These are phyloP conservation scores for Silene uniflora DNA, from an alignment of 148 eudicot species.

Conservation along the genomic window DNA sequence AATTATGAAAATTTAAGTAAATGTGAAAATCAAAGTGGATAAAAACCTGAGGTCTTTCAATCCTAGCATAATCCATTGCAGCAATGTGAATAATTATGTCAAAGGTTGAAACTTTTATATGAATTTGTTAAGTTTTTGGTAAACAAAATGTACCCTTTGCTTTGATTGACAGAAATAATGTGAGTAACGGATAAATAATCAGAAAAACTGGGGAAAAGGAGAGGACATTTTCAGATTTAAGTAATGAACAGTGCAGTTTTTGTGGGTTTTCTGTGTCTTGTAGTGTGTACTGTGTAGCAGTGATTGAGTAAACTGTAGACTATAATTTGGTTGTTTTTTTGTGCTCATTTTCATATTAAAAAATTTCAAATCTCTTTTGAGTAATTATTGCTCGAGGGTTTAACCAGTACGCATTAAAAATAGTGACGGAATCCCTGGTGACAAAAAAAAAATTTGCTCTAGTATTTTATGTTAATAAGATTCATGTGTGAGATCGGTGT, in stretches of 20 bases:
- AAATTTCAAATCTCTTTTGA: neutral
- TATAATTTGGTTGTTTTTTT: neutral
- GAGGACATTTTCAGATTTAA: constrained; percentile 18
- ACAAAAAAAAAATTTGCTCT: no score
- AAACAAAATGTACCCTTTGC: constrained; percentile 11
- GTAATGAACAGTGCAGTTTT: constrained; percentile 1
- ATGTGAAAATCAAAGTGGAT: neutral
- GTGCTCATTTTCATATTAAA: neutral
- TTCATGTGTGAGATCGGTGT: no score
- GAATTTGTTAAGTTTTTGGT: neutral
- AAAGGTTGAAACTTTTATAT: neutral
- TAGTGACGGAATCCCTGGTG: no score
- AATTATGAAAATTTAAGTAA: neutral
- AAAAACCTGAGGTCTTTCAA: constrained; percentile 30
- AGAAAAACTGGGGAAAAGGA: constrained; percentile 11
- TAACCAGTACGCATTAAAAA: no score
- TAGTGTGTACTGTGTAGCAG: constrained; percentile 1
- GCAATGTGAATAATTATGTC: neutral
- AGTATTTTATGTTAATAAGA: no score
- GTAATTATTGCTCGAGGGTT: neutral
- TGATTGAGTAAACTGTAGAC: constrained; percentile 20
- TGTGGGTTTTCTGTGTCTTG: constrained; percentile 17
- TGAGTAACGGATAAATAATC: constrained; percentile 23
- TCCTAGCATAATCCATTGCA: constrained; percentile 31
- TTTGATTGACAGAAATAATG: constrained; percentile 19